Conservation (phyloP, 2,329 filamentous ascomycete species). For the Polytolypa hystricis region DNA sequence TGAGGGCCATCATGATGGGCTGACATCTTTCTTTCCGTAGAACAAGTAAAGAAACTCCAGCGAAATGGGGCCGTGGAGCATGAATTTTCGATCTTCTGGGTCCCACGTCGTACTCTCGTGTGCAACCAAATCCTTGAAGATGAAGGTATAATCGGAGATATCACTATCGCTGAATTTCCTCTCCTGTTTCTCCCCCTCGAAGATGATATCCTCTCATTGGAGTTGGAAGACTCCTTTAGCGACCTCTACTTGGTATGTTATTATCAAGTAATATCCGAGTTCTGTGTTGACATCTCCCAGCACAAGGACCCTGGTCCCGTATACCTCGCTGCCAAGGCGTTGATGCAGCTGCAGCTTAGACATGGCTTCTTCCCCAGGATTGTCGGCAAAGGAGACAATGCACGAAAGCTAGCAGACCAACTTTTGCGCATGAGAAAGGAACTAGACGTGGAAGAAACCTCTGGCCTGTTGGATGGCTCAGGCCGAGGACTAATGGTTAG, state of each 20-base stretch:
- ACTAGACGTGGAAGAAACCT: slow-evolving; percentile 65
- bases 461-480: slow-evolving; percentile 43
- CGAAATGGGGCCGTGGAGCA: slow-evolving; percentile 81
- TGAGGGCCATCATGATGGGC: slow-evolving; percentile 46
- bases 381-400: slow-evolving; percentile 90
- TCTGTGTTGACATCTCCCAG: slow-evolving; percentile 26
- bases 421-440: slow-evolving; percentile 88
- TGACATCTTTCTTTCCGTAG: slow-evolving; percentile 49
- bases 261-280: background rate
- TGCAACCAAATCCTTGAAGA: slow-evolving; percentile 89
- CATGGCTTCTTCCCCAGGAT: slow-evolving; percentile 92
- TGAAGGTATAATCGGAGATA: slow-evolving; percentile 82
- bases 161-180: slow-evolving; percentile 76
- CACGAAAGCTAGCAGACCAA: slow-evolving; percentile 75
- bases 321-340: slow-evolving; percentile 75
- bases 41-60: slow-evolving; percentile 81
- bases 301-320: slow-evolving; percentile 85
- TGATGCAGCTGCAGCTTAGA: slow-evolving; percentile 88
- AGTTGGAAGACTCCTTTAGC: slow-evolving; percentile 74
- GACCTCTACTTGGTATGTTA: slow-evolving; percentile 66
- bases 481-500: slow-evolving; percentile 67
- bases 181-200: slow-evolving; percentile 87
- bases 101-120: slow-evolving; percentile 80
- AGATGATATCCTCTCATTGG: slow-evolving; percentile 79
- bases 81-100: slow-evolving; percentile 96